Conservation (phyloP, 1,284 basidiomycete genomes). For the Dichomitus squalens region DNA sequence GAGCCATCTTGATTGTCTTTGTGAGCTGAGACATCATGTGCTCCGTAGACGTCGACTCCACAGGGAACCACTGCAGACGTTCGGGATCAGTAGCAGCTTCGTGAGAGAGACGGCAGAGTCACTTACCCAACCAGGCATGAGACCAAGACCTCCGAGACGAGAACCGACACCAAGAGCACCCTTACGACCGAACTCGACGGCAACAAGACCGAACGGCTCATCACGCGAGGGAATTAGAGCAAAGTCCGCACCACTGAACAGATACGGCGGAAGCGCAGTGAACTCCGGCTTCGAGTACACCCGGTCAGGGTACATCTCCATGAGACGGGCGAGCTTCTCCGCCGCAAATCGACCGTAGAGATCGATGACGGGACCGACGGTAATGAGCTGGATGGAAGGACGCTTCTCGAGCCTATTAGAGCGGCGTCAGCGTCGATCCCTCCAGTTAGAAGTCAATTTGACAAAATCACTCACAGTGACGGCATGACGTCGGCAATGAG, state of each 20-base stretch:
- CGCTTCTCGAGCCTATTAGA: conserved; percentile 76
- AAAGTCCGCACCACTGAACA: conserved; percentile 93
- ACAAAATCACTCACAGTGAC: conserved; percentile 56
- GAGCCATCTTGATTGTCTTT: conserved; percentile 91
- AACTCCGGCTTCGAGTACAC: conserved; percentile 94
- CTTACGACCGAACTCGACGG: conserved; percentile 93
- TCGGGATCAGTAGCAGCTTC: conserved; percentile 13
- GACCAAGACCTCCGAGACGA: conserved; percentile 89
- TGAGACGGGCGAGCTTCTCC: conserved; percentile 87
- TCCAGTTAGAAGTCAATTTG: not conserved
- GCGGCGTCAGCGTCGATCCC: conserved; percentile 2
- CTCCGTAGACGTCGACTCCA: conserved; percentile 86
- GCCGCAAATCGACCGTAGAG: conserved; percentile 92
- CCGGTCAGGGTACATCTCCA: conserved; percentile 93
- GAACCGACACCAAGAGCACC: conserved; percentile 93
- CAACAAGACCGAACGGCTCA: conserved; percentile 92
- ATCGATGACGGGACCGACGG: conserved; percentile 92
- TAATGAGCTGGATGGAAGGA: conserved; percentile 82
- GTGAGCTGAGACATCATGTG: conserved; percentile 95
- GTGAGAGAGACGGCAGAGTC: not conserved
- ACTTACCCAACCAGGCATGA: conserved; percentile 96
- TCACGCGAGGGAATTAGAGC: conserved; percentile 93
- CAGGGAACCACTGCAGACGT: conserved; percentile 82
- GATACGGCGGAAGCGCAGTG: conserved; percentile 88
- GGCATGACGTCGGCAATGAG: conserved; percentile 94